A percentile compares a stretch with the other conserved stretches of the same genome.
phyloP scores from a whole-genome alignment of 768 basidiomycete species.

The Agaricus blazei region DNA sequence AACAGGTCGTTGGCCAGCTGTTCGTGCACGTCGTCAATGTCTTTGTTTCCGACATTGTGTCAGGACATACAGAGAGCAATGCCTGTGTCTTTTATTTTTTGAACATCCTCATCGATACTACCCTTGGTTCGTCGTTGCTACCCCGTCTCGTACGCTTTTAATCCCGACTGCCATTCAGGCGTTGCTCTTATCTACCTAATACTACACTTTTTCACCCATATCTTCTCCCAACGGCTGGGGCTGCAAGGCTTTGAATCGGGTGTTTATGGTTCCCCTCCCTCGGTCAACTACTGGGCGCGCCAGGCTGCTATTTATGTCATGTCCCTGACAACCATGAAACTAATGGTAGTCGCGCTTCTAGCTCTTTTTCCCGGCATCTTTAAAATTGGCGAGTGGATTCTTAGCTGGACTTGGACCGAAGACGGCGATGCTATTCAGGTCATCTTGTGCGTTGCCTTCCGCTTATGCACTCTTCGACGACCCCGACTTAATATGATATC shows the following conservation, averaged over 20 bases:
- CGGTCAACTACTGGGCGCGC: slow-evolving; percentile 62
- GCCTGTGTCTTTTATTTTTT: slow-evolving; percentile 92
- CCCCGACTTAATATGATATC: slow-evolving; percentile 8
- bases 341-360: slow-evolving; percentile 78
- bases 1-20: slow-evolving; percentile 84
- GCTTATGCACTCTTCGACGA: background rate
- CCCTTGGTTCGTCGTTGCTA: slow-evolving; percentile 58
- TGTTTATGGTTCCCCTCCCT: slow-evolving; percentile 84
- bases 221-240: slow-evolving; percentile 58
- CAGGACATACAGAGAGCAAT: slow-evolving; percentile 65
- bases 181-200: slow-evolving; percentile 77
- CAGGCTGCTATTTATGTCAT: slow-evolving; percentile 82
- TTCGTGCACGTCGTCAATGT: slow-evolving; percentile 79
- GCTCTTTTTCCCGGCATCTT: slow-evolving; percentile 67
- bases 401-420: slow-evolving; percentile 70
- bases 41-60: slow-evolving; percentile 72
- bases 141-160: background rate
- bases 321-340: slow-evolving; percentile 82
- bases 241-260: slow-evolving; percentile 83
- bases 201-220: slow-evolving; percentile 56
- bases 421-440: slow-evolving; percentile 65
- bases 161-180: slow-evolving; percentile 39
- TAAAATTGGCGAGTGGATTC: slow-evolving; percentile 77
- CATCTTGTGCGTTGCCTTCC: slow-evolving; percentile 58
- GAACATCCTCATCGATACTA: slow-evolving; percentile 89